A percentile compares a stretch with the other conserved stretches of the same genome.
These are phyloP conservation scores for Zygotorulaspora florentina DNA, from an alignment of 805 yeast species.

Conservation along the genomic window DNA sequence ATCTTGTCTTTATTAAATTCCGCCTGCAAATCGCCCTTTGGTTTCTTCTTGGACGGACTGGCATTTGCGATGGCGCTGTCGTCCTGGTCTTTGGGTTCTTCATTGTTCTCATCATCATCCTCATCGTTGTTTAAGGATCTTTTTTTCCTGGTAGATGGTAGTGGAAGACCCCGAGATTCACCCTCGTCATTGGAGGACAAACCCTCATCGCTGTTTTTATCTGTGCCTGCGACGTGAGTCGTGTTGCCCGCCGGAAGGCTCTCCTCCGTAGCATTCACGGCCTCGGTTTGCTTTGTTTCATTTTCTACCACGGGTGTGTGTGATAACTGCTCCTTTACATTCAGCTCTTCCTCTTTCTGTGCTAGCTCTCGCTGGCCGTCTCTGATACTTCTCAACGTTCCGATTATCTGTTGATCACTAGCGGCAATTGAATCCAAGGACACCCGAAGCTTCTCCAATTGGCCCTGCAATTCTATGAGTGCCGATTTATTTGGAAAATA, in stretches of 20 bases:
- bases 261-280: background rate
- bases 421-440: constrained; percentile 22
- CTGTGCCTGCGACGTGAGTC: background rate
- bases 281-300: background rate
- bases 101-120: constrained; percentile 14
- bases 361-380: constrained; percentile 7
- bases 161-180: constrained; percentile 15
- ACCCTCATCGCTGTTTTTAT: background rate
- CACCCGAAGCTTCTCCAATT: constrained; percentile 29
- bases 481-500: constrained; percentile 40
- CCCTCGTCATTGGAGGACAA: constrained; percentile 29
- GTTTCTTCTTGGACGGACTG: constrained; percentile 16
- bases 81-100: constrained; percentile 4
- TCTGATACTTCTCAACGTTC: constrained; percentile 15
- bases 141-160: constrained; percentile 11
- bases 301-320: background rate
- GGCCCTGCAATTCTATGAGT: constrained; percentile 42
- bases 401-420: constrained; percentile 23
- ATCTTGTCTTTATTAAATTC: constrained; percentile 23
- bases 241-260: too few species aligned
- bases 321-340: background rate
- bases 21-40: constrained; percentile 8
- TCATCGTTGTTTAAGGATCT: constrained; percentile 14
- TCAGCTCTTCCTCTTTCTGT: background rate
- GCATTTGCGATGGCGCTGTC: constrained; percentile 1